Base-by-base conservation (phyloP, 1,284 basidiomycete species). In the Cutaneotrichosporon cutaneum region DNA sequence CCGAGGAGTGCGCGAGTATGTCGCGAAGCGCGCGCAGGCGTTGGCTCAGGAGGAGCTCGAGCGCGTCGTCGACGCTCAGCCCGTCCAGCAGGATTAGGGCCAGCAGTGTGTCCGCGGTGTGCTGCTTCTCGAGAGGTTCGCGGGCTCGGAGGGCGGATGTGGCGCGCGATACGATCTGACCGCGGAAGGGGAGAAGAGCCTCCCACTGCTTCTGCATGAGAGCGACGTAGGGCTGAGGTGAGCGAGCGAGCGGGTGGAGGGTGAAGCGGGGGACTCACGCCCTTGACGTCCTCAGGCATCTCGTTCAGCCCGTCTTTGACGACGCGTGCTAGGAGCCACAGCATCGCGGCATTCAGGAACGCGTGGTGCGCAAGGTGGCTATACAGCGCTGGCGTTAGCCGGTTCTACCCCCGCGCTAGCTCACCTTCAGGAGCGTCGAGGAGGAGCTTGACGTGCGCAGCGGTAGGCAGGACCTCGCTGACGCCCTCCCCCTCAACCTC, bases 131-230 rank as follows among this genome's bases (percentile, higher is more conserved):
- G 16, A 69, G 53, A 22, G 66, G 64, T 9, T 71, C 78, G 60
- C 80, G 79, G 5, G 69, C 86, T 56, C 90, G 85, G 13, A 94
- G 81, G 16, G 86, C 88, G 27, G 90, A 76, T 0, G 87, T 90
- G 5, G 91, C 89, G 69, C 87, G 88, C 68, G 92, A 88, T 18
- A 89, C 85, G 60, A 95, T 93, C 72, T 94, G 91, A 1, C 86
- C 81, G 39, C 90, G 87, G 72, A 94, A 91, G 64, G 89, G 90
- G 1, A 87, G 84, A 14, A 95, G 85, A 0, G 84, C 83, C 62
- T 94, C 92, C 92, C 92, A 95, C 76, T 95, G 92, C 44, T 90
- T 87, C 69, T 91, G 88, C 6, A 91, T 85, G 4, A 95, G 81
- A 18, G 91, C 90, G 65, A 92, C 52, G 54, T 79, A 79, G 1